Evolutionary conservation across 2,329 filamentous ascomycete species (phyloP).

Genomic region (Diplodia sapinea): DNA sequence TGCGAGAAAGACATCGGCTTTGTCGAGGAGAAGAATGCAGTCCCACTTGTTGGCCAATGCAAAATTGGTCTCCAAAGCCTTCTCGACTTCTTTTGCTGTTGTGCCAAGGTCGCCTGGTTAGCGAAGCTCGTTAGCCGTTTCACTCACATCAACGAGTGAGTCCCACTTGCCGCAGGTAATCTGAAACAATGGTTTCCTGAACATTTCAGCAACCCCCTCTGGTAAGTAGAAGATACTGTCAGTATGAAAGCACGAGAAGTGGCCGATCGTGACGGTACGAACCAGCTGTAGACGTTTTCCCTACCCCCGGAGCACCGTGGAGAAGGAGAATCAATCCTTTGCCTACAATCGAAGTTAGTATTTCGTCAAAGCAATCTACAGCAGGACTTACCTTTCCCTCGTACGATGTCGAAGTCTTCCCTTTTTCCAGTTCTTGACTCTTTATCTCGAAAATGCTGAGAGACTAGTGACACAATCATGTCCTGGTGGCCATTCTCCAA

Average conservation of each 20-base stretch:
- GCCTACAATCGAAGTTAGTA: neutral
- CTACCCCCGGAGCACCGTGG: neutral
- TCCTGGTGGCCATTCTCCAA: neutral
- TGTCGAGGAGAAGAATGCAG: neutral
- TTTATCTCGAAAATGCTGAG: neutral
- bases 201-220: neutral
- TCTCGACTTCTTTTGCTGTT: neutral
- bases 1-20: neutral
- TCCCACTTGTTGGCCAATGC: neutral
- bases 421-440: neutral
- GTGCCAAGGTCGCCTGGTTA: neutral
- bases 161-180: neutral
- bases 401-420: neutral
- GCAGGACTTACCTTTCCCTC: neutral
- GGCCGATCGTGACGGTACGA: neutral
- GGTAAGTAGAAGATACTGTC: accelerated
- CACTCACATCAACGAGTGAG: too few relatives aligned
- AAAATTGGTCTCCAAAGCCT: neutral
- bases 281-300: neutral
- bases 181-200: neutral
- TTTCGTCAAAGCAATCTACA: too few relatives aligned
- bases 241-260: neutral
- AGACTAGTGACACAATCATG: neutral
- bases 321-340: neutral
- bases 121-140: too few relatives aligned